A percentile compares a stretch with the other conserved stretches of the same genome.
Conservation (phyloP, 2,329 filamentous ascomycete genomes). For the Colletotrichum theobromicola region DNA sequence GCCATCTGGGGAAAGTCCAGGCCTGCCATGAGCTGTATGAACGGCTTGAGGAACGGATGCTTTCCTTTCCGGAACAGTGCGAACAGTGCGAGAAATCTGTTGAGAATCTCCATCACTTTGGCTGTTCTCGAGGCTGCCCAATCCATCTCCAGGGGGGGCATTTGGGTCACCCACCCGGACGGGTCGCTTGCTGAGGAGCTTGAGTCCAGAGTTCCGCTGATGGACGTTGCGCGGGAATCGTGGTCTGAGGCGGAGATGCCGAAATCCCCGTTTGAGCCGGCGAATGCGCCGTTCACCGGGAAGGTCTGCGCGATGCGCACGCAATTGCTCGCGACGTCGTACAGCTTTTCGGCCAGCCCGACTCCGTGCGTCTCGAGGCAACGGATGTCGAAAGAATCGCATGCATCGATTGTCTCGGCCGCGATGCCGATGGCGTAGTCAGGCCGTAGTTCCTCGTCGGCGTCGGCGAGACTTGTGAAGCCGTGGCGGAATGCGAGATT, state of each 20-base stretch:
- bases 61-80: neutral
- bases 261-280: neutral
- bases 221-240: neutral
- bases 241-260: neutral
- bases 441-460: neutral
- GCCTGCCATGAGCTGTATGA: neutral
- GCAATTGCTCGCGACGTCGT: neutral
- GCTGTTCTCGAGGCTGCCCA: neutral
- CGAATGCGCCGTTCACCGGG: neutral
- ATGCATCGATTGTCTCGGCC: neutral
- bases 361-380: neutral
- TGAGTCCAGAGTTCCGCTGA: neutral
- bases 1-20: neutral
- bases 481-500: neutral
- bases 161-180: neutral
- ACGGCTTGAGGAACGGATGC: neutral
- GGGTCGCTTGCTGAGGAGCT: neutral
- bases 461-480: neutral
- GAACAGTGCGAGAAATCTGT: neutral
- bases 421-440: neutral
- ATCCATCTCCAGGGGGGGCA: neutral
- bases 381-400: neutral
- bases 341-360: neutral
- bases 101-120: neutral
- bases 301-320: neutral